Conservation (phyloP, 371 early-diverging fungal genomes). For the Chytridiales sp. region DNA sequence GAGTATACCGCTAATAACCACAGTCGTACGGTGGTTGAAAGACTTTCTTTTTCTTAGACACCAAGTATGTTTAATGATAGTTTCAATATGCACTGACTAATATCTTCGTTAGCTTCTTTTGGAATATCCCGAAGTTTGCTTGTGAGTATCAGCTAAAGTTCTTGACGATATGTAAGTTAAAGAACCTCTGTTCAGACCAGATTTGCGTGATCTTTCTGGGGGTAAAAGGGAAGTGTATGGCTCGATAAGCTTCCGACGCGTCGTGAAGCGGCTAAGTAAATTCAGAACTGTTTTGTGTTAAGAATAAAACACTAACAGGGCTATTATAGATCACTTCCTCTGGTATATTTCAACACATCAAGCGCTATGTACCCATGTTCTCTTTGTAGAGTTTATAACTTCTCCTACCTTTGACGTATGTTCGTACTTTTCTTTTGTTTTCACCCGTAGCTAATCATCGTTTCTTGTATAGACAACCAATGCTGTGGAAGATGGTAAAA, state of each 20-base stretch:
- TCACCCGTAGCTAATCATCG: neutral
- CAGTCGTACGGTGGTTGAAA: slow-evolving; percentile 10
- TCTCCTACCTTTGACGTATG: slow-evolving; percentile 12
- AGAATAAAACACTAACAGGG: neutral
- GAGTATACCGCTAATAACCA: neutral
- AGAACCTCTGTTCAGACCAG: too few relatives aligned
- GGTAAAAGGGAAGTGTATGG: too few relatives aligned
- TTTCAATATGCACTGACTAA: neutral
- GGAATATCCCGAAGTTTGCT: slow-evolving; percentile 20
- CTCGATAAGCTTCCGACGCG: slow-evolving; percentile 2
- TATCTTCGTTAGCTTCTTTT: slow-evolving; percentile 11
- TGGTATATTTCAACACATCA: slow-evolving; percentile 20
- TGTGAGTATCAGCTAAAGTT: slow-evolving; percentile 22
- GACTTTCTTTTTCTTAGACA: slow-evolving; percentile 24
- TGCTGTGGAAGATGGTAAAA: neutral
- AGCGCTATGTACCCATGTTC: slow-evolving; percentile 5
- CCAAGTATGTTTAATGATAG: slow-evolving; percentile 9
- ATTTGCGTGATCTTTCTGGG: too few relatives aligned
- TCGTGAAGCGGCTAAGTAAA: slow-evolving; percentile 27
- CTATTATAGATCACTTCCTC: slow-evolving; percentile 16
- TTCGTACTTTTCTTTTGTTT: neutral
- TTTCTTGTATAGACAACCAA: neutral
- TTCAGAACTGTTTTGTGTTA: neutral
- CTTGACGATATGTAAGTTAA: too few relatives aligned
- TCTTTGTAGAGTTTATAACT: slow-evolving; percentile 15